Base-by-base conservation (phyloP, 2,329 filamentous ascomycete species). In the Diaporthe australafricana region DNA sequence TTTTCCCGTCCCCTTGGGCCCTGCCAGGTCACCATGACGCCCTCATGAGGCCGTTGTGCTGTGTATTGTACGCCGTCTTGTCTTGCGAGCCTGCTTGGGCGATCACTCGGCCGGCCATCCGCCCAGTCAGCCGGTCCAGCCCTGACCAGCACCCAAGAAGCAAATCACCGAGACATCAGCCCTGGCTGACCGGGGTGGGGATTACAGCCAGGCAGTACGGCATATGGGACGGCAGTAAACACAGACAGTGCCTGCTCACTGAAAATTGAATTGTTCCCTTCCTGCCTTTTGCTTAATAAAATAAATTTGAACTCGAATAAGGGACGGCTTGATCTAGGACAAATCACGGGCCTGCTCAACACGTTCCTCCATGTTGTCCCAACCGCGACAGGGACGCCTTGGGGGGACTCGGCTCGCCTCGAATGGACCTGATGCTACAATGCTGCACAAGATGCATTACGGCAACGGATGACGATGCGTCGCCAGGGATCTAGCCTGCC, bases 121-220 rank as follows among this genome's bases (percentile, higher is more conserved):
- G 32, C 32, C 9, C 32, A 35, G 32, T 35, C 32, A 5, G 5
- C 32, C 32, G 32, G 57, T 32, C 40, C 40, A 32, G 38, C 40
- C 38, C 38, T 32, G 38, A n/a, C 40, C 57, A 22, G 57, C 60
- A n/a, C 38, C 60, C 42, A 48, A 63, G 57, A 63, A 63, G 42
- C 42, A 48, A 63, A 63, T 63, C 60, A 63, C 60, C 60, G 60
- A 63, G 60, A 63, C 60, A 63, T 63, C 60, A 42, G 42, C 42
- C 57, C 25, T 40, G 38, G 6, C 38, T 40, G 38, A 11, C 38
- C 11, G 16, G 20, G 20, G 60, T 48, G 60, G 60, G 30, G 22
- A 63, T 42, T 35, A 27, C 20, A 47, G 60, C 20, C 20, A 35
- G 57, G 27, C 40, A 5, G 57, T 25, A 42, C 35, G 25, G 9